A percentile compares a stretch with the other conserved stretches of the same genome.
Conservation (phyloP, 345 rosid genomes). For the Citrus maxima region DNA sequence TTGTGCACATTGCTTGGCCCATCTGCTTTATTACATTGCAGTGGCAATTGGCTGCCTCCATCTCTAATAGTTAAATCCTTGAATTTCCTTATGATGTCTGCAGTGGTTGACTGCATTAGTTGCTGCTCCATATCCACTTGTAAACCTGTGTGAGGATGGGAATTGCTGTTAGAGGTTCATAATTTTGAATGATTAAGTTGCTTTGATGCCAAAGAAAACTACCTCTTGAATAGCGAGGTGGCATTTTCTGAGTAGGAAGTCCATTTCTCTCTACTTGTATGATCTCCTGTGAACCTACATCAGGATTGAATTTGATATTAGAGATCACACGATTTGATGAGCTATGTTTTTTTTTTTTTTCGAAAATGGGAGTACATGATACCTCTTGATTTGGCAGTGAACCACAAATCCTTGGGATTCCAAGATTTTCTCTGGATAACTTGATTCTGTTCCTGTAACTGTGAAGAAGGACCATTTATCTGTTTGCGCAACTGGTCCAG, state of each 20-base stretch:
- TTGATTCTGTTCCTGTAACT: not conserved
- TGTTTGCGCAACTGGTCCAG: not conserved
- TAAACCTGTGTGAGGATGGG: not conserved
- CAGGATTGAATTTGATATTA: not conserved
- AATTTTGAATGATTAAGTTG: not conserved
- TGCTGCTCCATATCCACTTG: not conserved
- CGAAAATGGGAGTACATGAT: not conserved
- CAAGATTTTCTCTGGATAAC: not conserved
- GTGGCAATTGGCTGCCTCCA: not conserved
- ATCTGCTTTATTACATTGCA: not conserved
- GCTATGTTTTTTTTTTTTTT: no score
- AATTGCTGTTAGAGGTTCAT: not conserved
- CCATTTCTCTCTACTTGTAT: not conserved
- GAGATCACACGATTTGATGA: not conserved
- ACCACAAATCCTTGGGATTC: not conserved
- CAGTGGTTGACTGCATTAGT: not conserved
- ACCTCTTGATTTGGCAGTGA: not conserved
- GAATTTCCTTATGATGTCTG: conserved; percentile 1
- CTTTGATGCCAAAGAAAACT: not conserved
- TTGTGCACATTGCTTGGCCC: not conserved
- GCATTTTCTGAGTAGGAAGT: not conserved
- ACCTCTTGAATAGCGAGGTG: not conserved
- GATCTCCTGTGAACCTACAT: not conserved
- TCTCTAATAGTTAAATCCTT: conserved; percentile 4
- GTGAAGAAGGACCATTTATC: not conserved